Percentiles rank a stretch among this genome's conserved stretches.
Evolutionary conservation across 1,139 yeast genomes (phyloP).

Genomic region (Waltiozyma sp.): DNA sequence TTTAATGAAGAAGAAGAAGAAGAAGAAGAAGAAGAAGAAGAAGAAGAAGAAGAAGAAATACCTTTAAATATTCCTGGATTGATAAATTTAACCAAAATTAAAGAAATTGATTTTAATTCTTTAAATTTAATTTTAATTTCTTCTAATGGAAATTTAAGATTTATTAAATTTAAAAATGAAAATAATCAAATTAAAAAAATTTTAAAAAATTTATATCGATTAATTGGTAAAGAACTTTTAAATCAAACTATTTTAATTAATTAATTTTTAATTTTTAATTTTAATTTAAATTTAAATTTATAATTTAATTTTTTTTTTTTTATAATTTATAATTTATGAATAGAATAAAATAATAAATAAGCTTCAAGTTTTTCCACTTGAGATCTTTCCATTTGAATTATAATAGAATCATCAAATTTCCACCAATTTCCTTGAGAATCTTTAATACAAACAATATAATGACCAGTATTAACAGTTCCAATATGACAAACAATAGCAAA

Average conservation of each 20-base stretch:
- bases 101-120: not conserved
- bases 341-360: conserved; percentile 68
- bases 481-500: conserved; percentile 82
- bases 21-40: not conserved
- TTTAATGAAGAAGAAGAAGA: not conserved
- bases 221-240: not conserved
- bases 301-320: too few species aligned
- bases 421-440: conserved; percentile 70
- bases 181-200: too few species aligned
- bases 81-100: too few species aligned
- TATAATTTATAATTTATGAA: conserved; percentile 37
- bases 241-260: not conserved
- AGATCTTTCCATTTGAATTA: conserved; percentile 52
- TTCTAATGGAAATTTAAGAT: too few species aligned
- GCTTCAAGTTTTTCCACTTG: conserved; percentile 65
- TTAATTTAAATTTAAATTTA: too few species aligned
- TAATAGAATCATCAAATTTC: conserved; percentile 81
- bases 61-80: not conserved
- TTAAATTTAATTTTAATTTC: too few species aligned
- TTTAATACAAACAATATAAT: conserved; percentile 74
- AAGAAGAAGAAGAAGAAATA: not conserved
- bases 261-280: not conserved
- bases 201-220: not conserved
- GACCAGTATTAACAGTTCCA: conserved; percentile 93
- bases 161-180: not conserved